Evolutionary conservation across 495 filamentous ascomycete species (phyloP).

Genomic region (Aspergillus nanangensis): DNA sequence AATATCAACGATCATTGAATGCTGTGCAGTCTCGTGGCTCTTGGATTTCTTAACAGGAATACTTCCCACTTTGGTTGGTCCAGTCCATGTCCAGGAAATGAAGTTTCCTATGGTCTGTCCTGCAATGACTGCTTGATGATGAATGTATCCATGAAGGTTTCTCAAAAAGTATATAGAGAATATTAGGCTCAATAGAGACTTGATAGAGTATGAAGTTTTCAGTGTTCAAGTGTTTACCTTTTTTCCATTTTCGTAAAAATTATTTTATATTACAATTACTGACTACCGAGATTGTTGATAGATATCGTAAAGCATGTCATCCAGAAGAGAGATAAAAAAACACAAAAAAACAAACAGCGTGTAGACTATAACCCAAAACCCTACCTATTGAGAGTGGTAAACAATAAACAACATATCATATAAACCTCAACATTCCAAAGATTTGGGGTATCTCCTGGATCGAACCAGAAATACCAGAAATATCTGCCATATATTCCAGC

Average conservation of each 20-base stretch:
- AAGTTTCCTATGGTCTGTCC: neutral
- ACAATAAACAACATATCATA: no score
- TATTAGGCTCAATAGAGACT: conserved; percentile 14
- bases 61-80: no score
- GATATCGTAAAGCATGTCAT: no score
- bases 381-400: neutral
- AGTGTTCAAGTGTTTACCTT: neutral
- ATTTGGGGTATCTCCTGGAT: neutral
- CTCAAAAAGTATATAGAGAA: conserved; percentile 22
- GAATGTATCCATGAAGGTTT: conserved; percentile 22
- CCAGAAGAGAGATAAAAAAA: neutral
- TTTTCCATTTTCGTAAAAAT: neutral
- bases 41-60: no score
- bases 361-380: neutral
- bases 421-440: neutral
- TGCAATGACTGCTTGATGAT: conserved; percentile 21
- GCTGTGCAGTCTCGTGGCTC: neutral
- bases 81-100: no score
- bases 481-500: no score
- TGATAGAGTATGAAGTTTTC: conserved; percentile 8
- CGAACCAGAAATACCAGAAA: neutral
- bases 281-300: no score
- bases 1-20: conserved; percentile 5
- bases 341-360: neutral
- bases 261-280: conserved; percentile 19